phyloP scores from a whole-genome alignment of 2,329 filamentous ascomycete species.

The Aspergillus pseudoglaucus region DNA sequence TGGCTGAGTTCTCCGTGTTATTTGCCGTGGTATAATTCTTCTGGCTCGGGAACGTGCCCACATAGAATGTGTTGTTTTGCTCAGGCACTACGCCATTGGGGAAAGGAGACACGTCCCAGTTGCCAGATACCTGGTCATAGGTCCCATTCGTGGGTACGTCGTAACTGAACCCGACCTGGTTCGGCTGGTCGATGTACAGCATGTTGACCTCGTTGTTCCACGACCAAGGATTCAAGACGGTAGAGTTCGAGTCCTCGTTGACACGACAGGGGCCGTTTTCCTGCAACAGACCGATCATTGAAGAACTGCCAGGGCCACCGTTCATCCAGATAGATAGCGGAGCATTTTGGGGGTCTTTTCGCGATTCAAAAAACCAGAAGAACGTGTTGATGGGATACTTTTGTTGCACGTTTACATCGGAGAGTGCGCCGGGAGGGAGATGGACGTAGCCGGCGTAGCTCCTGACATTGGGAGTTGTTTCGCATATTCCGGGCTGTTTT shows the following conservation, averaged over 20 bases:
- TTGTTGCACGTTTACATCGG: slow-evolving; percentile 38
- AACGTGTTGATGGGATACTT: slow-evolving; percentile 57
- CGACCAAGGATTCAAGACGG: slow-evolving; percentile 51
- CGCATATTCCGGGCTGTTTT: slow-evolving; percentile 45
- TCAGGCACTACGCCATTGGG: slow-evolving; percentile 23
- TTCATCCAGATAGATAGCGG: slow-evolving; percentile 58
- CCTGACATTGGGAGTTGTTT: slow-evolving; percentile 50
- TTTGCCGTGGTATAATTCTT: slow-evolving; percentile 42
- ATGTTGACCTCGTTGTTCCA: slow-evolving; percentile 61
- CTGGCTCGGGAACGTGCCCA: slow-evolving; percentile 48
- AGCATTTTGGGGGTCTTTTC: slow-evolving; percentile 46
- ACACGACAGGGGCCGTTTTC: slow-evolving; percentile 50
- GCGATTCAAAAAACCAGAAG: slow-evolving; percentile 60
- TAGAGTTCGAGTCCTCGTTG: slow-evolving; percentile 46
- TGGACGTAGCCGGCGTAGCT: slow-evolving; percentile 57
- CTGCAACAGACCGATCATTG: slow-evolving; percentile 51
- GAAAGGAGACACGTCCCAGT: slow-evolving; percentile 22
- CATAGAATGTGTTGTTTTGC: slow-evolving; percentile 48
- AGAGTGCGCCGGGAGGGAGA: slow-evolving; percentile 43
- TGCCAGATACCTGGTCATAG: slow-evolving; percentile 20
- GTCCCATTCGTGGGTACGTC: slow-evolving; percentile 37
- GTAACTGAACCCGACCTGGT: slow-evolving; percentile 55
- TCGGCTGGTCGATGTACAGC: slow-evolving; percentile 65
- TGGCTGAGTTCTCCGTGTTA: slow-evolving; percentile 48
- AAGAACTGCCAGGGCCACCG: slow-evolving; percentile 54